These are phyloP conservation scores for Pseudogymnoascus sp. DNA, from an alignment of 2,329 filamentous ascomycete species.

Conservation along the genomic window DNA sequence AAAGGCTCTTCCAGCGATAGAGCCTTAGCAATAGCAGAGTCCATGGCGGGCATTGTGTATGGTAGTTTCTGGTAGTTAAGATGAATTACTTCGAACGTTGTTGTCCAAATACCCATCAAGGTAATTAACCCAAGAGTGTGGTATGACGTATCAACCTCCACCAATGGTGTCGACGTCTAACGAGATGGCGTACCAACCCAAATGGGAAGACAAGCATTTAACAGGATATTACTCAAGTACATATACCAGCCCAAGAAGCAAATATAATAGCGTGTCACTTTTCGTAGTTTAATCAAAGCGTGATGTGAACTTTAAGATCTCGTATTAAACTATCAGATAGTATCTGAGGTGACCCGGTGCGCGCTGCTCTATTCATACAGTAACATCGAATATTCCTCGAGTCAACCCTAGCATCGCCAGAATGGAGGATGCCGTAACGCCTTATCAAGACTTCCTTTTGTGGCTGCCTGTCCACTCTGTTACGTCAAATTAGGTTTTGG, in stretches of 20 bases:
- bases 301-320: background rate
- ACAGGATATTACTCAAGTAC: background rate
- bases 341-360: background rate
- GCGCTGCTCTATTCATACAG: background rate
- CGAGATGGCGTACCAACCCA: background rate
- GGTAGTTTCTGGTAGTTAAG: background rate
- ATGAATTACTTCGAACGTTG: background rate
- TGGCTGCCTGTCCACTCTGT: background rate
- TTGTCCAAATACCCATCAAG: background rate
- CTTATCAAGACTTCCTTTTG: background rate
- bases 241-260: background rate
- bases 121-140: background rate
- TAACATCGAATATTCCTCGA: background rate
- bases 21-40: background rate
- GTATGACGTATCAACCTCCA: background rate
- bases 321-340: background rate
- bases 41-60: background rate
- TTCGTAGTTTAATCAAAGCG: background rate
- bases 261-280: background rate
- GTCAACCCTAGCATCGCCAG: background rate
- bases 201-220: background rate
- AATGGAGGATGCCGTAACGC: background rate
- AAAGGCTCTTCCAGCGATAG: background rate
- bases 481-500: conserved; percentile 18
- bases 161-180: background rate